Evolutionary conservation across 345 rosid species (phyloP), one percentile per base, ranked within the genome.

Genomic region (Xanthoceras sorbifolium): DNA sequence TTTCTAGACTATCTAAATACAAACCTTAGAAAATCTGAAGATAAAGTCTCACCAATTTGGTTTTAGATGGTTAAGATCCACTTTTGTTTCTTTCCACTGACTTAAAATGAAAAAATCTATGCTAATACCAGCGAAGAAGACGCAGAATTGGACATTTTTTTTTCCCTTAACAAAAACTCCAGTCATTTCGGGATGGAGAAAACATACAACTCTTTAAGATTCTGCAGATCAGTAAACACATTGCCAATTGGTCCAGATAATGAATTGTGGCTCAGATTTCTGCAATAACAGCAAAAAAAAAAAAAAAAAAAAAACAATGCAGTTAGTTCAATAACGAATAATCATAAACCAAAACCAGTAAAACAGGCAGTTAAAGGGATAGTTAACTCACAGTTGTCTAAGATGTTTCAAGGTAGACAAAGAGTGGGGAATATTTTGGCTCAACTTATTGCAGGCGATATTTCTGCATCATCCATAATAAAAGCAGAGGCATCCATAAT

Each of bases 191-290:
- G 64, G 20, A 65, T 17, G 54, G 65, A 46, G 48, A 52, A 67
- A 78, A 75, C 88, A 76, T 92, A 96, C 99, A 96, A 84, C 81
- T 88, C 95, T 75, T 81, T 88, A 52, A 96, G 87, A 82, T 82
- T 84, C 60, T 77, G 88, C 66, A 96, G 71, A 73, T 88, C 93
- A 66, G 82, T 69, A 77, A 96, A 96, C 85, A 93, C 93, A 80
- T 91, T 84, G 79, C 98, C 98, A 82, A 96, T 80, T 28, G 97
- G 90, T 84, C 98, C 97, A 57, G 91, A 85, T 60, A 96, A 82
- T 28, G 73, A 68, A 71, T 95, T 96, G 85, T 87, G 94, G 88
- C 97, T 93, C 79, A 96, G 80, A 81, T 96, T 96, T 88, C 99
- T 96, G 85, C 77, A 83, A 80, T 28, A 65, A 63, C 2, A 15